These are phyloP conservation scores for Rhizophagus sp. DNA, from an alignment of 192 early-diverging fungal species.

Conservation along the genomic window DNA sequence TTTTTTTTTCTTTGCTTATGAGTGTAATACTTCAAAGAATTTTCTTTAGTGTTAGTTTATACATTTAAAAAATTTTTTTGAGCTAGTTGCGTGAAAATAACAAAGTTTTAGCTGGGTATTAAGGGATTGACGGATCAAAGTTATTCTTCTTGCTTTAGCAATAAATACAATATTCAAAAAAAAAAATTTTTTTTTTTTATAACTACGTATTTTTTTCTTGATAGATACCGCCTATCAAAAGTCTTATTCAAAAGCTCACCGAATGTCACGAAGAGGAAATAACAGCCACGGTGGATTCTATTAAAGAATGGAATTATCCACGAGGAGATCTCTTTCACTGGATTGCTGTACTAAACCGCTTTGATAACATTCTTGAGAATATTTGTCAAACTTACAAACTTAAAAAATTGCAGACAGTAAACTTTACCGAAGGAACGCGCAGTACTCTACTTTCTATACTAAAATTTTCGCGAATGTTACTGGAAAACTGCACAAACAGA, in stretches of 20 bases:
- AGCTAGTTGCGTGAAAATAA: not conserved
- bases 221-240: conserved; percentile 58
- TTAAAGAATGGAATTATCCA: conserved; percentile 73
- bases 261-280: conserved; percentile 59
- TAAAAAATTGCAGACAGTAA: conserved; percentile 60
- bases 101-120: not conserved
- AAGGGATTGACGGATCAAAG: conserved; percentile 10
- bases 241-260: conserved; percentile 51
- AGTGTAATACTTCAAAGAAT: not conserved
- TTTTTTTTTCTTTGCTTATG: not conserved
- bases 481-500: conserved; percentile 95
- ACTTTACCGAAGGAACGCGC: conserved; percentile 59
- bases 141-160: not conserved
- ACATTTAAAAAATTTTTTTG: not conserved
- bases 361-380: conserved; percentile 78
- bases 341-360: conserved; percentile 91
- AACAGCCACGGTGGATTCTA: conserved; percentile 47
- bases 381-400: conserved; percentile 66
- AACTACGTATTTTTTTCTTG: conserved; percentile 3
- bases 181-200: not conserved
- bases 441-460: conserved; percentile 66
- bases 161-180: not conserved
- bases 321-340: conserved; percentile 96
- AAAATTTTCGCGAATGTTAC: conserved; percentile 73
- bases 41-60: not conserved